These are phyloP conservation scores for Teunomyces kruisii DNA, from an alignment of 805 yeast genomes.

Conservation along the genomic window DNA sequence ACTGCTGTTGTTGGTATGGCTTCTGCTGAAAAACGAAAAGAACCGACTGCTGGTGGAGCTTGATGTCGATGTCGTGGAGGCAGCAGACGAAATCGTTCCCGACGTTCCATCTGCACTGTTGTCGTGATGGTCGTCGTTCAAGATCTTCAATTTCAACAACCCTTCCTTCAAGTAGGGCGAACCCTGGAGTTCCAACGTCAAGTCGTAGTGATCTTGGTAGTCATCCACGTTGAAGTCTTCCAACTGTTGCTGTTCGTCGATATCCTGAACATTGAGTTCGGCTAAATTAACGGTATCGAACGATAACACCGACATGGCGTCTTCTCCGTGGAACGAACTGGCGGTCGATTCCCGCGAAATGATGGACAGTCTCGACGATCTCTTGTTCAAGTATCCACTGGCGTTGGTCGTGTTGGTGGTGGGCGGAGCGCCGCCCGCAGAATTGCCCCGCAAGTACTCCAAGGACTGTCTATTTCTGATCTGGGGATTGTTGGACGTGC, in stretches of 20 bases:
- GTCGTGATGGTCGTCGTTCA: constrained; percentile 40
- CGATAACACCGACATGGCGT: constrained; percentile 35
- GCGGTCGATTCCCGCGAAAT: constrained; percentile 30
- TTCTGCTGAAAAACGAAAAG: constrained; percentile 27
- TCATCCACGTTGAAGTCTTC: constrained; percentile 41
- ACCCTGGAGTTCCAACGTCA: constrained; percentile 63
- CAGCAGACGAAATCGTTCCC: constrained; percentile 15
- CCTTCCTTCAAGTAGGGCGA: constrained; percentile 84
- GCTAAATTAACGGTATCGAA: constrained; percentile 29
- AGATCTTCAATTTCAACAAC: constrained; percentile 44
- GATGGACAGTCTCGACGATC: constrained; percentile 36
- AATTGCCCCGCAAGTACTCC: constrained; percentile 22
- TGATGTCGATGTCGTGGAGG: constrained; percentile 4
- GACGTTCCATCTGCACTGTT: constrained; percentile 10
- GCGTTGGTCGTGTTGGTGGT: background rate
- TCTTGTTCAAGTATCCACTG: constrained; percentile 20
- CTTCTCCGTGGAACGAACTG: constrained; percentile 22
- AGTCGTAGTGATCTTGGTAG: constrained; percentile 52
- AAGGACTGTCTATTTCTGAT: constrained; percentile 20
- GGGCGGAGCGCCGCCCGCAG: background rate
- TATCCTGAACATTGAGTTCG: constrained; percentile 11
- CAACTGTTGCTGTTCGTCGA: constrained; percentile 14
- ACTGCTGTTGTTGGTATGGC: background rate
- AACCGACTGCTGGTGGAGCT: constrained; percentile 19
- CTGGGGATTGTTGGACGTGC: constrained; percentile 6